These are phyloP conservation scores for Claviceps africana DNA, from an alignment of 2,329 filamentous ascomycete genomes.

Conservation along the genomic window DNA sequence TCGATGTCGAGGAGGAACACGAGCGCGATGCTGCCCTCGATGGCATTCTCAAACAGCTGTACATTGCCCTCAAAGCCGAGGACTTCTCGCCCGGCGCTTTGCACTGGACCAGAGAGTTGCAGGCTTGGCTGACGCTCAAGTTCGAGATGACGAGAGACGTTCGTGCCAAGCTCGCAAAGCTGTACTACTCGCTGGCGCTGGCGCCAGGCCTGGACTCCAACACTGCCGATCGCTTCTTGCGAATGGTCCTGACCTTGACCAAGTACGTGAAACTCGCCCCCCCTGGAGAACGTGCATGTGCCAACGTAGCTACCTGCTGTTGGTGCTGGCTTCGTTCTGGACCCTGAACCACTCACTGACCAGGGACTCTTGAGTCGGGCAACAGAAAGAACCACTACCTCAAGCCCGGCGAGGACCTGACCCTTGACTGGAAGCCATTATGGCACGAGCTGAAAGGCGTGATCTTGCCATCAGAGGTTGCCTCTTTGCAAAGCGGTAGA, in stretches of 20 bases:
- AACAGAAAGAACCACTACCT: conserved; percentile 85
- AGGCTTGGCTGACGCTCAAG: conserved; percentile 90
- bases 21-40: conserved; percentile 67
- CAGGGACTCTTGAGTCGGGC: neutral
- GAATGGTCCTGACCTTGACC: conserved; percentile 93
- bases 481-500: conserved; percentile 44
- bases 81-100: conserved; percentile 89
- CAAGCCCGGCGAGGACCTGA: conserved; percentile 76
- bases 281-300: neutral
- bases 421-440: conserved; percentile 81
- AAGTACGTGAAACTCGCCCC: conserved; percentile 45
- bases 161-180: conserved; percentile 67
- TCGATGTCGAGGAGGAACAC: conserved; percentile 66
- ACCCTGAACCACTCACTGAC: neutral
- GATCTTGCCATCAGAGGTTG: conserved; percentile 73
- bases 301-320: neutral
- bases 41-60: conserved; percentile 86
- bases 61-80: conserved; percentile 78
- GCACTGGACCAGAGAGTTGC: conserved; percentile 93
- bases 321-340: neutral
- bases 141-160: conserved; percentile 86
- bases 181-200: conserved; percentile 89
- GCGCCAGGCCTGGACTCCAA: conserved; percentile 75
- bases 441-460: conserved; percentile 88
- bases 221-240: conserved; percentile 79